phyloP scores from a whole-genome alignment of 1,139 yeast species.

The Yarrowia galli region DNA sequence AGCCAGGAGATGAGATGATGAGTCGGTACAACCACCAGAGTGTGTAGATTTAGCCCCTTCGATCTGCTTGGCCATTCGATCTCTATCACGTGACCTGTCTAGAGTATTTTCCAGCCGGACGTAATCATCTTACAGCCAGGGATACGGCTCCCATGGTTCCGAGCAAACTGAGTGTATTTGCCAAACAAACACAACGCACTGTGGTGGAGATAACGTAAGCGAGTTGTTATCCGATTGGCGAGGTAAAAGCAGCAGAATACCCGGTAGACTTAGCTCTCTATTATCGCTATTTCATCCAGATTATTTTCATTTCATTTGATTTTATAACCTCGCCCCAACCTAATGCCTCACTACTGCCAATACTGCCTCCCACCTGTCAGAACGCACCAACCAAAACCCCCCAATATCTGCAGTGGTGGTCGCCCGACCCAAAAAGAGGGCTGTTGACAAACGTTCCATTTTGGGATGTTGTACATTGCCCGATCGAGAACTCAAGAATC shows the following conservation, averaged over 20 bases:
- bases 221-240: neutral
- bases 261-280: no score
- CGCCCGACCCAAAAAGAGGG: conserved; percentile 9
- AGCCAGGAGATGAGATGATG: no score
- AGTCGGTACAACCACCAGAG: no score
- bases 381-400: neutral
- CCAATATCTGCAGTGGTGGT: conserved; percentile 16
- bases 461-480: conserved; percentile 28
- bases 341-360: neutral
- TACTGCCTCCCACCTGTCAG: neutral
- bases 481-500: neutral
- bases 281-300: neutral
- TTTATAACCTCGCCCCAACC: neutral
- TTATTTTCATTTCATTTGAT: neutral
- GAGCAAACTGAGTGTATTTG: neutral
- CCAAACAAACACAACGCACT: neutral
- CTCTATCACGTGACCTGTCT: no score
- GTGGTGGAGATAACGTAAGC: neutral
- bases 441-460: conserved; percentile 15
- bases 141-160: conserved; percentile 16
- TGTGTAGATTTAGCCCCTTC: no score
- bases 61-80: no score
- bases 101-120: no score
- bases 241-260: neutral
- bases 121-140: neutral